These are phyloP conservation scores for Tetrastigma voinierianum DNA, from an alignment of 164 flowering plant species.

Conservation along the genomic window DNA sequence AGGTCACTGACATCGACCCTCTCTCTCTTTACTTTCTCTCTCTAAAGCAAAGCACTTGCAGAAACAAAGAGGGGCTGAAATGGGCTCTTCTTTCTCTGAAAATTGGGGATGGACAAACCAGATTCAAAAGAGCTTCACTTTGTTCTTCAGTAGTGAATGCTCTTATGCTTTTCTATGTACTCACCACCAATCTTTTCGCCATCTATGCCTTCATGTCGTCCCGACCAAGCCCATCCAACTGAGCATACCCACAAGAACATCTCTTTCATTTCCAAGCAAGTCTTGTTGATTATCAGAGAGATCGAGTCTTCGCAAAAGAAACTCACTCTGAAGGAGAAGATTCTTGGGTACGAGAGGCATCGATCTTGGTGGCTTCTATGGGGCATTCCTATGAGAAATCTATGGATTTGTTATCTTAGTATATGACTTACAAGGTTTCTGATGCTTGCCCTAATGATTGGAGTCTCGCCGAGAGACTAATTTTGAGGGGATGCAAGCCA, in stretches of 20 bases:
- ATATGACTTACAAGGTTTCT: conserved; percentile 74
- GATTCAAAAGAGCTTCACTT: conserved; percentile 69
- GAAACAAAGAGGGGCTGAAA: conserved; percentile 18
- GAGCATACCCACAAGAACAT: conserved; percentile 58
- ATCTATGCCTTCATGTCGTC: conserved; percentile 77
- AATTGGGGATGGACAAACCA: conserved; percentile 88
- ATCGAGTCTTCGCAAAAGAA: conserved; percentile 78
- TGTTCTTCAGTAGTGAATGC: conserved; percentile 78
- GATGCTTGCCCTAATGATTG: conserved; percentile 85
- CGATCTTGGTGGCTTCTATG: conserved; percentile 84
- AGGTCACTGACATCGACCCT: neutral
- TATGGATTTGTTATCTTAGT: conserved; percentile 64
- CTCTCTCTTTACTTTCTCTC: neutral
- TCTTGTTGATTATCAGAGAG: conserved; percentile 73
- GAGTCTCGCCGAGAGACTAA: conserved; percentile 79
- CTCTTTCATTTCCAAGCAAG: conserved; percentile 85
- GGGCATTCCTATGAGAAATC: conserved; percentile 83
- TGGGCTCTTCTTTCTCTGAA: conserved; percentile 93
- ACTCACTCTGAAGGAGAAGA: conserved; percentile 83
- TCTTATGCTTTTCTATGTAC: conserved; percentile 77
- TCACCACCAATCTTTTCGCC: conserved; percentile 89
- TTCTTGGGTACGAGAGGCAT: conserved; percentile 78
- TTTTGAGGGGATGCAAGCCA: conserved; percentile 86
- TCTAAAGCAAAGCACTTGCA: neutral
- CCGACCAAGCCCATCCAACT: conserved; percentile 18